Conservation (phyloP, 257 asterid genomes). For the Plectranthus barbatus region DNA sequence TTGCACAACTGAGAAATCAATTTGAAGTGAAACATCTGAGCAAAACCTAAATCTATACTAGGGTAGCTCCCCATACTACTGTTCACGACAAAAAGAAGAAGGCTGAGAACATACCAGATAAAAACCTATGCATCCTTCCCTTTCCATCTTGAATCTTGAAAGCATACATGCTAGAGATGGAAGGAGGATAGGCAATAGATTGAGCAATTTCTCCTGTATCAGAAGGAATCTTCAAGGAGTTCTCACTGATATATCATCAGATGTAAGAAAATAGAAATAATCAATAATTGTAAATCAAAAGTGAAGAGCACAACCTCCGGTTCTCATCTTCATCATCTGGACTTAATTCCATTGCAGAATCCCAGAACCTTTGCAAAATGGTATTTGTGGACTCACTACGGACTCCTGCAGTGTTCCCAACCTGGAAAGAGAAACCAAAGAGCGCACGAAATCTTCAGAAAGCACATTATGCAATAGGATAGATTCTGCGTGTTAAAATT, state of each 20-base stretch:
- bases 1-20: not conserved
- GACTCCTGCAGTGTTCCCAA: slow-evolving; percentile 69
- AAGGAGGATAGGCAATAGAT: slow-evolving; percentile 46
- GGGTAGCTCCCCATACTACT: not conserved
- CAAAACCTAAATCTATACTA: not conserved
- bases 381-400: slow-evolving; percentile 58
- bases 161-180: slow-evolving; percentile 48
- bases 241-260: slow-evolving; percentile 46
- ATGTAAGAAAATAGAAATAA: slow-evolving; percentile 17
- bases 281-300: not conserved
- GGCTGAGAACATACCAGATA: slow-evolving; percentile 46
- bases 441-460: slow-evolving; percentile 2
- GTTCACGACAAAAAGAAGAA: not conserved
- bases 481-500: not conserved
- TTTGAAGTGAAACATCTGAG: not conserved
- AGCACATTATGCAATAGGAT: not conserved
- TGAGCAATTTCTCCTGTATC: slow-evolving; percentile 72
- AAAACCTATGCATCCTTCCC: slow-evolving; percentile 90
- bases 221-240: slow-evolving; percentile 67
- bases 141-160: slow-evolving; percentile 87
- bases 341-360: slow-evolving; percentile 86
- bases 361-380: slow-evolving; percentile 97
- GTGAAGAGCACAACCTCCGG: slow-evolving; percentile 42
- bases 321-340: slow-evolving; percentile 83
- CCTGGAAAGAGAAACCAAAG: slow-evolving; percentile 37